A percentile compares a stretch with the other conserved stretches of the same genome.
Conservation (phyloP, 2,329 filamentous ascomycete genomes). For the Escovopsis weberi region DNA sequence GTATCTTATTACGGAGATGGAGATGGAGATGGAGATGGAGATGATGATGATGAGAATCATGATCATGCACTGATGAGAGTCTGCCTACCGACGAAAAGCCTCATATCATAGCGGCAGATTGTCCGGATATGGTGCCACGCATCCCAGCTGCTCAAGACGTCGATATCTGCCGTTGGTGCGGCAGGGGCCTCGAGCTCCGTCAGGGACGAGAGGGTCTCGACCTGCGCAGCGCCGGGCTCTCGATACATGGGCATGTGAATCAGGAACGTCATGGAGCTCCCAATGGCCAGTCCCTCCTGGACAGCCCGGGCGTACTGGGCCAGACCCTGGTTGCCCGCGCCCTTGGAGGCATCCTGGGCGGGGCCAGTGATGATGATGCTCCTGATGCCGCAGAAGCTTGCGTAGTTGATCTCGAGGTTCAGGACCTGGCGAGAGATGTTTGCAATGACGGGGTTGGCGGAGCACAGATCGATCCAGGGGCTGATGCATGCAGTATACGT, state of each 20-base stretch:
- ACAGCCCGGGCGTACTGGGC: slow-evolving; percentile 73
- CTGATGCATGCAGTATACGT: slow-evolving; percentile 70
- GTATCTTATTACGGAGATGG: background rate
- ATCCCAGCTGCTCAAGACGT: slow-evolving; percentile 77
- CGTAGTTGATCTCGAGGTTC: slow-evolving; percentile 83
- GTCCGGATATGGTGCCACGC: slow-evolving; percentile 81
- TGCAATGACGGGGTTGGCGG: slow-evolving; percentile 65
- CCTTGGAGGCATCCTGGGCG: slow-evolving; percentile 42
- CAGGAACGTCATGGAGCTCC: slow-evolving; percentile 63
- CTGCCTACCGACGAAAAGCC: slow-evolving; percentile 69
- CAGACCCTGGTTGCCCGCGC: slow-evolving; percentile 35
- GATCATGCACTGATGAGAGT: background rate
- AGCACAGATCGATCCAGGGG: slow-evolving; percentile 84
- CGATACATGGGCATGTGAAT: slow-evolving; percentile 76
- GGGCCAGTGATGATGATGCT: slow-evolving; percentile 76
- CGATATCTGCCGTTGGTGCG: slow-evolving; percentile 28
- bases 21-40: too few species aligned
- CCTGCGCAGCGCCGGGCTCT: slow-evolving; percentile 41
- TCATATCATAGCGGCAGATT: slow-evolving; percentile 69
- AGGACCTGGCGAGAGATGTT: slow-evolving; percentile 82
- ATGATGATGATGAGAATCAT: too few species aligned
- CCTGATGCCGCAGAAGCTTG: slow-evolving; percentile 81
- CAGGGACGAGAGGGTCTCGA: slow-evolving; percentile 35
- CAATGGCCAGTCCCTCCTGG: slow-evolving; percentile 61
- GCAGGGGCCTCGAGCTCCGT: slow-evolving; percentile 15